Base-by-base conservation (phyloP, 2,329 filamentous ascomycete species). In the Ceratocystis eucalypticola region DNA sequence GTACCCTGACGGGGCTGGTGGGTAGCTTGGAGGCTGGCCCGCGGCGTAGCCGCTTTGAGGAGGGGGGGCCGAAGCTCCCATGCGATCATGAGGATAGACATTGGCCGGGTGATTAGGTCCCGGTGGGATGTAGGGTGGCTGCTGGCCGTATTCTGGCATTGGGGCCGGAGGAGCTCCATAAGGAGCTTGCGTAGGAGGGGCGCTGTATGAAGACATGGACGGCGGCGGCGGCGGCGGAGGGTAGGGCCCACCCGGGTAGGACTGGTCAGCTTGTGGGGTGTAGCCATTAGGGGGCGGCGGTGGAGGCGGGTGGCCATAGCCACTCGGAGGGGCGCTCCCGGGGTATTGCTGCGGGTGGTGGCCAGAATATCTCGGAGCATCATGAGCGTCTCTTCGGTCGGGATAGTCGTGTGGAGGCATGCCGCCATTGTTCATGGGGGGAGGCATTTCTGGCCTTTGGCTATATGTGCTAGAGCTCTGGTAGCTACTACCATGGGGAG, bases 1-100 rank as follows among this genome's bases (percentile, higher is more conserved):
- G 45, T 66, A 66, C 20, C 45, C 65, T n/a, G 30, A 25, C 2
- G 55, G 55, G 12, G 17, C 55, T 12, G 66, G 62, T n/a, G 62
- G 66, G 33, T 65, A 67, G 62, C 33, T 65, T 17, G 66, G 66
- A 62, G 66, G 66, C 46, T 67, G 66, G n/a, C 66, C 62, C 55
- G 66, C 62, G 25, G 66, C 55, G 25, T 67, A 67, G 5, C 62
- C 66, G 17, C 48, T 65, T 25, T 67, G 66, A 6, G 66, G 66
- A 62, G 66, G 66, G 5, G 66, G 66, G 22, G 66, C 66, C 2
- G 62, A 25, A 41, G 66, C 66, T 33, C 66, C 66, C 33, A 62
- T 41, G 44, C 66, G 66, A 30, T 67, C 66, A 65, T 65, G 55
- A 46, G 63, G 30, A 12, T 66, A 66, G 20, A 50, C 33, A 5